These are phyloP conservation scores for Macadamia integrifolia DNA, from an alignment of 164 flowering plant genomes.

Conservation along the genomic window DNA sequence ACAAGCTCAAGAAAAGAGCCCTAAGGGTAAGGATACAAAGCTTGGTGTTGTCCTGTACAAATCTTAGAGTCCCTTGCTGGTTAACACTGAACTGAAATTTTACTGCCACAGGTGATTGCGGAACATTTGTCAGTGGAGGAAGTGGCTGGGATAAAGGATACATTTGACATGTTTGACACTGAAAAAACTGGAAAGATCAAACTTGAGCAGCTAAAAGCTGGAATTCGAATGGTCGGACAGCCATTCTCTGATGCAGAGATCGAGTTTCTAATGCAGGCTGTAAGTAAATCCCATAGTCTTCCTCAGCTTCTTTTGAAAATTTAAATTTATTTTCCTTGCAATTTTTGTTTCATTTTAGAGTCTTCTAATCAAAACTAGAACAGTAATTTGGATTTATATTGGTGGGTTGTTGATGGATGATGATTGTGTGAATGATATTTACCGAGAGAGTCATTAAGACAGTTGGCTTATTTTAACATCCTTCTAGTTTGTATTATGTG, in stretches of 20 bases:
- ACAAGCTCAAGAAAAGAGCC: conserved; percentile 94
- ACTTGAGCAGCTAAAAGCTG: conserved; percentile 54
- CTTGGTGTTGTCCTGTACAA: too few species aligned
- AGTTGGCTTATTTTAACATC: too few species aligned
- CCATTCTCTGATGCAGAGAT: conserved; percentile 66
- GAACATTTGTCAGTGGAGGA: conserved; percentile 90
- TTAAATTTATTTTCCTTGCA: background rate
- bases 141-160: conserved; percentile 86
- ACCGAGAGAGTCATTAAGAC: too few species aligned
- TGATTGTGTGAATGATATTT: too few species aligned
- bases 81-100: conserved; percentile 8
- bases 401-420: too few species aligned
- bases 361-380: background rate
- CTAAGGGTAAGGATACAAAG: conserved; percentile 50
- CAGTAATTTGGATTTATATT: background rate
- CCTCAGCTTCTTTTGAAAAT: background rate
- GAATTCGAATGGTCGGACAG: conserved; percentile 76
- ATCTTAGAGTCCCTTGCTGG: background rate
- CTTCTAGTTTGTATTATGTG: too few species aligned
- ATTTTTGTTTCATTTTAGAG: background rate
- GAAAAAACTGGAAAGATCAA: conserved; percentile 61
- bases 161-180: conserved; percentile 71
- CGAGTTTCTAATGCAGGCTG: conserved; percentile 81
- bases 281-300: conserved; percentile 20
- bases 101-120: conserved; percentile 59